Conservation (phyloP, 192 early-diverging fungal genomes). For the Pilaira anomala region DNA sequence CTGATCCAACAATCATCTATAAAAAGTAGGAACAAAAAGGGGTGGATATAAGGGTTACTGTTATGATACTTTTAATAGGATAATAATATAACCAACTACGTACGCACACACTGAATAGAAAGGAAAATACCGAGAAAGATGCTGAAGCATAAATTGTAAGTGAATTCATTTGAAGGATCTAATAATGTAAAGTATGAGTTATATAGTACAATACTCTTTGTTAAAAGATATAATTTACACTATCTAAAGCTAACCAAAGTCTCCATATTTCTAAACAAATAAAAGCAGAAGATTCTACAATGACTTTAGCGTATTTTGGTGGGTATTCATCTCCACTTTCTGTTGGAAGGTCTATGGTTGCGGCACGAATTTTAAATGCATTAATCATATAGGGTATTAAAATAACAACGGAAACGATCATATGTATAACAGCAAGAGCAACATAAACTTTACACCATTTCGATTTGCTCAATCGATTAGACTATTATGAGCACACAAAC, state of each 20-base stretch:
- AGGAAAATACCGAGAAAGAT: background rate
- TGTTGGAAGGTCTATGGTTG: background rate
- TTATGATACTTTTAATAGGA: too few relatives aligned
- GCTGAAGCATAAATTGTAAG: slow-evolving; percentile 5
- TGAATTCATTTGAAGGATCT: slow-evolving; percentile 6
- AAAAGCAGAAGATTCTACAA: background rate
- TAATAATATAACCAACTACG: too few relatives aligned
- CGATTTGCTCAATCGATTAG: background rate
- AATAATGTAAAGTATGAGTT: background rate
- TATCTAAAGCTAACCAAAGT: slow-evolving; percentile 3
- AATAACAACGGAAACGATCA: background rate
- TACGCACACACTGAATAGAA: background rate
- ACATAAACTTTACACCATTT: slow-evolving; percentile 10
- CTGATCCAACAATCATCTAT: background rate
- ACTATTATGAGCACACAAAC: too few relatives aligned
- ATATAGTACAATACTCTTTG: background rate
- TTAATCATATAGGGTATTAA: background rate
- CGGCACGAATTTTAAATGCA: background rate
- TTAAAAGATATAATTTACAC: background rate
- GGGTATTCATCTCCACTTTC: background rate
- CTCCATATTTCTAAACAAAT: slow-evolving; percentile 6
- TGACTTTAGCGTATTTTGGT: background rate
- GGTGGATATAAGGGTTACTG: background rate
- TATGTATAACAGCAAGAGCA: background rate
- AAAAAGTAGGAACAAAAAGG: background rate